Base-by-base conservation (phyloP, 495 filamentous ascomycete species). In the Podospora sp. region DNA sequence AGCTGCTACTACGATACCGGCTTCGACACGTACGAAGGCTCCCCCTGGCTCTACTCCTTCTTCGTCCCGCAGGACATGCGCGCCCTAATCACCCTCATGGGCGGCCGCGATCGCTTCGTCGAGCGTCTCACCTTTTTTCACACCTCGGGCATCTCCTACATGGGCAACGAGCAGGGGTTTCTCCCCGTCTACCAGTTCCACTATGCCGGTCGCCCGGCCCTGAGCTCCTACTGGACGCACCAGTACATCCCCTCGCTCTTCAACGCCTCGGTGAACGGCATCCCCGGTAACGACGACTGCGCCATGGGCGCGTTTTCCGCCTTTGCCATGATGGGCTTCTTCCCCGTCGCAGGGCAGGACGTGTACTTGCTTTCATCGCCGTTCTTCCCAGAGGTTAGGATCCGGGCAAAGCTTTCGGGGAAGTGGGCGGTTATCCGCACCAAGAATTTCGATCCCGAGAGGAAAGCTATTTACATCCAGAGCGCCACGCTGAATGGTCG, bases 231-330 rank as follows among this genome's bases (percentile, higher is more conserved):
- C 65, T 88, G 86, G 68, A 79, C 82, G 8, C 88, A 90, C 68
- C 79, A 69, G 63, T 92, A 91, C 73, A 89, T 93, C 66, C 89
- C 90, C 0, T 79, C 80, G 0, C 84, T 84, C 62, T 92, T 91
- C 77, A 88, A 90, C 74, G 83, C 82, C 4, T 85, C 83, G 2
- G 70, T 84, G 8, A 80, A 80, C 62, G 90, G 90, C 4, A 86
- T 93, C 35, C 89, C 90, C 2, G 90, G 90, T 0, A 92, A 92
- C 74, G 90, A 92, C 66, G 90, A 92, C 75, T 88, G 87, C 60
- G 89, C 90, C 20, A 91, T 92, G 89, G 91, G 89, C 9, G 86
- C 89, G 2, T 92, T 92, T 67, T 80, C 84, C 5, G 87, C 87
- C 0, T 85, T 92, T 40, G 85, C 84, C 40, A 89, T 90, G 83